Evolutionary conservation across 108 stramenopile species (phyloP), one percentile per base, ranked within the genome.

Genomic region (Thalassiosira profunda): DNA sequence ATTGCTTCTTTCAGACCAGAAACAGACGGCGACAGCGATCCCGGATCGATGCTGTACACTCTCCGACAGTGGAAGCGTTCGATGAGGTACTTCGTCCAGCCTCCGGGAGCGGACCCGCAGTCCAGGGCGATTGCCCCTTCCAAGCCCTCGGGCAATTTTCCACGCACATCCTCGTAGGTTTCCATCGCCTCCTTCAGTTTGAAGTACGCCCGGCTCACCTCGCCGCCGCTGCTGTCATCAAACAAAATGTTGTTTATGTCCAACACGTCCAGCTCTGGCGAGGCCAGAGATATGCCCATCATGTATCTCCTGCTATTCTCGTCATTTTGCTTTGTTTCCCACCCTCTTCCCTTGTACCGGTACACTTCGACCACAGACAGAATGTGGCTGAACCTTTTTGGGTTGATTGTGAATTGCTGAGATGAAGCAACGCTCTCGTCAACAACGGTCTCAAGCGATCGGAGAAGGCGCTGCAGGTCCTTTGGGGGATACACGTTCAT

Each of bases 21-120:
- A 8, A 84, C 63, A 14, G 42, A 28, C 34, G 55, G 44, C 43
- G 61, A 43, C 44, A 84, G 12, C 21, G 43, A 21, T n/a, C 80
- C 83, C 11, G 83, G 83, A 67, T 84, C 83, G 25, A 80, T 53
- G 10, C 75, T 66, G 57, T 78, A 81, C 47, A 84, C 58, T 17
- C 29, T 26, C 1, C 45, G n/a, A 10, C 70, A 62, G 3, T 67
- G 4, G 0, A 47, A 48, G 0, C 67, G 41, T 40, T 65, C 43
- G 3, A 72, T 17, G 38, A 84, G 35, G 35, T 58, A 84, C 42
- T 84, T 76, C 1, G 83, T 81, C 83, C 83, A 84, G 17, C 83
- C 83, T 23, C 83, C 83, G 10, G 83, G 83, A n/a, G 83, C 62
- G 8, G 75, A 61, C 8, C 83, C 83, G 26, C 80, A 80, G 68